phyloP scores from a whole-genome alignment of 176 grass and related monocot species.

The Avena atlantica region DNA sequence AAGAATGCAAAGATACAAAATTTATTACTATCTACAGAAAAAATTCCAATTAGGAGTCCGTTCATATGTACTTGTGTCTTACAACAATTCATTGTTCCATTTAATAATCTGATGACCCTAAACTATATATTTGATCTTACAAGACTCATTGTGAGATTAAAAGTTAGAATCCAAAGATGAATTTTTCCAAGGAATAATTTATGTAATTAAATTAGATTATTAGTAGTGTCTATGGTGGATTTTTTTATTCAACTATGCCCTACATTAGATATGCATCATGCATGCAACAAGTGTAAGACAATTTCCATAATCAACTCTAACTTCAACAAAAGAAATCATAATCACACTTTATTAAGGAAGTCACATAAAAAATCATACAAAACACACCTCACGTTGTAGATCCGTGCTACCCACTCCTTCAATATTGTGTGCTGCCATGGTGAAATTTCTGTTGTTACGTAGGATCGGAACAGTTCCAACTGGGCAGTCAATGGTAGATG shows the following conservation, averaged over 20 bases:
- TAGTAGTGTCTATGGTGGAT: not conserved
- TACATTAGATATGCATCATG: not conserved
- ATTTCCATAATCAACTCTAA: too few species aligned
- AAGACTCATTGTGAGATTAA: too few species aligned
- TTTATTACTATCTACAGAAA: not conserved
- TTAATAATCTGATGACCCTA: not conserved
- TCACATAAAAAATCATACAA: not conserved
- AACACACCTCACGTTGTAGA: constrained; percentile 1
- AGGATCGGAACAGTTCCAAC: constrained; percentile 20
- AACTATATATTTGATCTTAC: not conserved
- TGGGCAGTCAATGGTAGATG: not conserved
- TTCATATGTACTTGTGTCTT: not conserved
- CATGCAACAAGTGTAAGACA: not conserved
- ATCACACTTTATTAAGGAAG: not conserved
- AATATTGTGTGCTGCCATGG: not conserved
- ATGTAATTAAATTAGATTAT: not conserved
- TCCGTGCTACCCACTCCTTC: not conserved
- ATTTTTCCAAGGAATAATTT: not conserved
- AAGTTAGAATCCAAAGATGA: too few species aligned
- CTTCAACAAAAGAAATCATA: not conserved
- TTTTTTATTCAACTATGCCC: not conserved
- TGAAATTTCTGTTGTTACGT: not conserved
- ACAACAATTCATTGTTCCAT: not conserved
- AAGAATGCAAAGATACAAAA: not conserved
- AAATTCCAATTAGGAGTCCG: not conserved